A percentile compares a stretch with the other conserved stretches of the same genome.
Conservation (phyloP, 345 rosid species). For the Diplotaxis tenuifolia region DNA sequence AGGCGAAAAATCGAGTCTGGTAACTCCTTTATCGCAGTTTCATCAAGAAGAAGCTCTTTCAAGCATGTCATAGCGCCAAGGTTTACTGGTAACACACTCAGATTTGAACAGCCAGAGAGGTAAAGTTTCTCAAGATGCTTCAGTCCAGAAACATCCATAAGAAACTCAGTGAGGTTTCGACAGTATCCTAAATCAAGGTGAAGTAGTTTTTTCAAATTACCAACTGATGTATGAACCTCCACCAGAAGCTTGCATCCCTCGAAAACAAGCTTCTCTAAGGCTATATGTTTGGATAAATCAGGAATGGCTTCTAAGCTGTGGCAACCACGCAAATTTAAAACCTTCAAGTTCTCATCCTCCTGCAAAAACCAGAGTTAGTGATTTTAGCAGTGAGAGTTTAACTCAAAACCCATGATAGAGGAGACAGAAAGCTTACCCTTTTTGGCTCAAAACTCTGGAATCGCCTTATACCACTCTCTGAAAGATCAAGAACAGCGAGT, state of each 20-base stretch:
- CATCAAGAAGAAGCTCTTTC: slow-evolving; percentile 40
- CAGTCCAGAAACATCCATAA: slow-evolving; percentile 35
- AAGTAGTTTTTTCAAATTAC: slow-evolving; percentile 15
- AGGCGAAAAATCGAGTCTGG: slow-evolving; percentile 14
- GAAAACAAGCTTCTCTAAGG: slow-evolving; percentile 35
- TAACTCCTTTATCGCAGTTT: slow-evolving; percentile 22
- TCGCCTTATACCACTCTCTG: slow-evolving; percentile 46
- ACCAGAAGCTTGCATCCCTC: slow-evolving; percentile 25
- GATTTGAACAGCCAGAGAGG: slow-evolving; percentile 37
- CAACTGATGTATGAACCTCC: slow-evolving; percentile 29
- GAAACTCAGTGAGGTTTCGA: slow-evolving; percentile 29
- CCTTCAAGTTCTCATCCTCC: slow-evolving; percentile 28
- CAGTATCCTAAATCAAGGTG: slow-evolving; percentile 28
- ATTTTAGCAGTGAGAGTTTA: background rate
- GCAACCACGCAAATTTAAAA: slow-evolving; percentile 30
- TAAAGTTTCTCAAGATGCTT: slow-evolving; percentile 27
- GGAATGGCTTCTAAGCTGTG: slow-evolving; percentile 33
- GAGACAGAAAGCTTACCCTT: slow-evolving; percentile 33
- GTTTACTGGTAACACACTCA: slow-evolving; percentile 28
- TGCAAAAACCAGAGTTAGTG: slow-evolving; percentile 13
- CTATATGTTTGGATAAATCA: slow-evolving; percentile 31
- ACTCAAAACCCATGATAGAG: background rate
- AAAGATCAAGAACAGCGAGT: slow-evolving; percentile 73
- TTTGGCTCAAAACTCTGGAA: slow-evolving; percentile 34
- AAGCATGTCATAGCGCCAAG: slow-evolving; percentile 24